A percentile compares a stretch with the other conserved stretches of the same genome.
Conservation (phyloP, 352 stramenopile species). For the Pythium volutum region DNA sequence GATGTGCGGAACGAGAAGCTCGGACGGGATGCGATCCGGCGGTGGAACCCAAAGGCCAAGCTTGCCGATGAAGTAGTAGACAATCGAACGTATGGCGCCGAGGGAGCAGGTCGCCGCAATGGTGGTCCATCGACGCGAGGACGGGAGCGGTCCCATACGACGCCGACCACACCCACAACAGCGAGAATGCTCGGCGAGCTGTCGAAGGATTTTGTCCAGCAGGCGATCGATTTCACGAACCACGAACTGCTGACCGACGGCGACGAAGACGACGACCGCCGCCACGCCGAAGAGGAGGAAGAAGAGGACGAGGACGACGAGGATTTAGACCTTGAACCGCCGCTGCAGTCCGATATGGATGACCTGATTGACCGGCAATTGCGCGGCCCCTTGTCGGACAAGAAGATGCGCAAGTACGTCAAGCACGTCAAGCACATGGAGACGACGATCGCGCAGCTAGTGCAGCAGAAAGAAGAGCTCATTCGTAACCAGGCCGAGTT, state of each 20-base stretch:
- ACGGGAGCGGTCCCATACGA: constrained; percentile 3
- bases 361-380: constrained; percentile 18
- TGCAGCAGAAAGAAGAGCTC: constrained; percentile 75
- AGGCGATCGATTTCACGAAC: constrained; percentile 67
- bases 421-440: constrained; percentile 74
- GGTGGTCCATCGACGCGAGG: constrained; percentile 18
- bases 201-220: constrained; percentile 74
- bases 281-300: constrained; percentile 10
- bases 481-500: constrained; percentile 76
- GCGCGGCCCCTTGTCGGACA: constrained; percentile 30
- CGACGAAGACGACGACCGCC: constrained; percentile 29
- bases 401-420: constrained; percentile 50
- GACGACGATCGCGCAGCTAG: constrained; percentile 70
- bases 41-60: constrained; percentile 47
- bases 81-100: constrained; percentile 20
- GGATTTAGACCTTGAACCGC: constrained; percentile 12
- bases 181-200: constrained; percentile 58
- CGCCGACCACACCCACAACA: constrained; percentile 30
- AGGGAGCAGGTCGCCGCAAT: constrained; percentile 4
- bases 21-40: constrained; percentile 30
- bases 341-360: constrained; percentile 12
- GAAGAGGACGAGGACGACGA: constrained; percentile 21
- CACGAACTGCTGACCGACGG: constrained; percentile 48
- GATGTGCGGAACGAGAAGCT: constrained; percentile 58
- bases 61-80: neutral